phyloP scores from a whole-genome alignment of 257 asterid genomes.

The Ocimum tenuiflorum region DNA sequence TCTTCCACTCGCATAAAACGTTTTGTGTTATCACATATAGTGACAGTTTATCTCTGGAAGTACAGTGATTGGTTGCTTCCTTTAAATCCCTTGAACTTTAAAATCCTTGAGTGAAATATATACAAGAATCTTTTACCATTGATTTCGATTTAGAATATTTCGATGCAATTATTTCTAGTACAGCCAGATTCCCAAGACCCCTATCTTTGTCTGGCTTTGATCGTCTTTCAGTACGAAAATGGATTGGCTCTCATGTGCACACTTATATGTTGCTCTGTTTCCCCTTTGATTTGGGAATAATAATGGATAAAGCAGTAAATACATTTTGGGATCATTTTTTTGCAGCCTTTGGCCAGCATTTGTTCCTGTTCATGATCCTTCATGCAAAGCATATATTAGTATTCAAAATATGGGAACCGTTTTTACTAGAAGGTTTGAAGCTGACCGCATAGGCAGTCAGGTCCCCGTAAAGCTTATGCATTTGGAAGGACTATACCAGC shows the following conservation, averaged over 20 bases:
- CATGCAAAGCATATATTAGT: constrained; percentile 89
- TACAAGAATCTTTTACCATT: background rate
- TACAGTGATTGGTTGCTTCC: background rate
- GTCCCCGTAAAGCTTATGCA: constrained; percentile 96
- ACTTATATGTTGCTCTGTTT: background rate
- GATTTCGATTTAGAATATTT: constrained; percentile 5
- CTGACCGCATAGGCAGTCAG: constrained; percentile 88
- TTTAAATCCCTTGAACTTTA: background rate
- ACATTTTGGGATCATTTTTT: constrained; percentile 16
- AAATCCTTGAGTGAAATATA: background rate
- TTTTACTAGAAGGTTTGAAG: constrained; percentile 92
- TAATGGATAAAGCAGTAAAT: constrained; percentile 18
- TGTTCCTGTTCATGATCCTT: constrained; percentile 98
- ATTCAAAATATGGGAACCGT: constrained; percentile 95
- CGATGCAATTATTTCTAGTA: background rate
- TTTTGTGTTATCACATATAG: background rate
- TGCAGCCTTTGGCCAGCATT: constrained; percentile 98
- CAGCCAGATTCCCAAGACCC: background rate
- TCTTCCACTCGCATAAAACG: background rate
- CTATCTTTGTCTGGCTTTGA: too few relatives aligned
- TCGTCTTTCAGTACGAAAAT: too few relatives aligned
- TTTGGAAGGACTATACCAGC: constrained; percentile 91
- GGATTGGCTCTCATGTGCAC: constrained; percentile 10
- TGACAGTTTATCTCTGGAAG: background rate
- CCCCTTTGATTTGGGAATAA: constrained; percentile 1